phyloP scores from a whole-genome alignment of 1,284 basidiomycete genomes.

The Waitea zeae region DNA sequence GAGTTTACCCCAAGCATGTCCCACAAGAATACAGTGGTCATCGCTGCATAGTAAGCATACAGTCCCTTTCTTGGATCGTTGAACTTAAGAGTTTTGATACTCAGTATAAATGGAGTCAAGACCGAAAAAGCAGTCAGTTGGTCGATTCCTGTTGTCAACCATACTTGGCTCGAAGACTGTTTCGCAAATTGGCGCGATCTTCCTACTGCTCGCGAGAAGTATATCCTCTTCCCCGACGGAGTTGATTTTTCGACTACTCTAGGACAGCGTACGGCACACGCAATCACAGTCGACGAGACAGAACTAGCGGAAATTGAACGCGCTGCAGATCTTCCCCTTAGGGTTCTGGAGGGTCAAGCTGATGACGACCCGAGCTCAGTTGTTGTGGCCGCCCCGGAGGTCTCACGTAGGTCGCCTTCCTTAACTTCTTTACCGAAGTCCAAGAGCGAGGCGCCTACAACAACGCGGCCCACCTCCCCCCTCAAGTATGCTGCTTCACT shows the following conservation, averaged over 20 bases:
- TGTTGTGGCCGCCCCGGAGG: too few relatives aligned
- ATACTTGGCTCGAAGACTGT: slow-evolving; percentile 81
- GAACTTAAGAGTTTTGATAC: not conserved
- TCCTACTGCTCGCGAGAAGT: slow-evolving; percentile 41
- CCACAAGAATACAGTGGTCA: slow-evolving; percentile 54
- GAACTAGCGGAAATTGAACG: too few relatives aligned
- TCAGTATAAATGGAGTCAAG: slow-evolving; percentile 56
- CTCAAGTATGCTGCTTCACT: too few relatives aligned
- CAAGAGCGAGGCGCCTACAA: too few relatives aligned
- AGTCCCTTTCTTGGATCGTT: not conserved
- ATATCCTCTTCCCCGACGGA: slow-evolving; percentile 46
- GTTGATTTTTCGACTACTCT: slow-evolving; percentile 48
- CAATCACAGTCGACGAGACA: too few relatives aligned
- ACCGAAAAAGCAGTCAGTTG: slow-evolving; percentile 57
- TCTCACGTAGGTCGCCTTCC: too few relatives aligned
- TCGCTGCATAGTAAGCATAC: slow-evolving; percentile 63
- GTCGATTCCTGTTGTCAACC: slow-evolving; percentile 78
- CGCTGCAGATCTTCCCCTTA: too few relatives aligned
- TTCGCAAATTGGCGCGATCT: slow-evolving; percentile 62
- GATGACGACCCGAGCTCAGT: too few relatives aligned
- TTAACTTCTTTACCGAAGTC: too few relatives aligned
- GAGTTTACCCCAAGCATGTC: slow-evolving; percentile 71
- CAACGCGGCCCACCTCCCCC: too few relatives aligned
- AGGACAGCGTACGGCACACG: slow-evolving; percentile 33
- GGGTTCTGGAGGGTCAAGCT: too few relatives aligned